These are phyloP conservation scores for Tripterygium wilfordii DNA, from an alignment of 177 flowering plant species.

Conservation along the genomic window DNA sequence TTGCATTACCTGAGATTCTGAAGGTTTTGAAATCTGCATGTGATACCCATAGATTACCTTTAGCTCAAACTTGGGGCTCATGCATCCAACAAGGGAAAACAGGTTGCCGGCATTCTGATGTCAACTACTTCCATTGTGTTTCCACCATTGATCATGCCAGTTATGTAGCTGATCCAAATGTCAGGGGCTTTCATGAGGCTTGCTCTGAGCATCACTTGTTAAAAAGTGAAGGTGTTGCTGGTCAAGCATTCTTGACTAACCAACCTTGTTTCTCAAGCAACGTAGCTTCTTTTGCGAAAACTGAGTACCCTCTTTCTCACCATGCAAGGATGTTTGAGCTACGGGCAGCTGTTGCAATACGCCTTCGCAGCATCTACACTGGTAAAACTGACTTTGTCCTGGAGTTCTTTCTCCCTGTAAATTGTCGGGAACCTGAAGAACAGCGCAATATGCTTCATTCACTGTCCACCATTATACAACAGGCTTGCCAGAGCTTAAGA, in stretches of 20 bases:
- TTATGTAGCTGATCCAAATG: slow-evolving; percentile 34
- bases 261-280: slow-evolving; percentile 69
- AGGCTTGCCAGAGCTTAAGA: slow-evolving; percentile 25
- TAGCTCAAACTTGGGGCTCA: slow-evolving; percentile 80
- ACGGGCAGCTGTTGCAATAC: slow-evolving; percentile 73
- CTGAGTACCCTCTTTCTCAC: slow-evolving; percentile 72
- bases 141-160: slow-evolving; percentile 70
- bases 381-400: slow-evolving; percentile 55
- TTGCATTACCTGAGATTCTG: slow-evolving; percentile 54
- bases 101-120: slow-evolving; percentile 64
- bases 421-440: slow-evolving; percentile 32
- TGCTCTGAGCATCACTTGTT: slow-evolving; percentile 80
- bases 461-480: slow-evolving; percentile 30
- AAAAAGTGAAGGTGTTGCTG: slow-evolving; percentile 73
- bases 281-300: slow-evolving; percentile 36
- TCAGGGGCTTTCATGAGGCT: slow-evolving; percentile 60
- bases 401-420: slow-evolving; percentile 42
- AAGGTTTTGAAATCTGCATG: slow-evolving; percentile 56
- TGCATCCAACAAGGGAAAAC: slow-evolving; percentile 60
- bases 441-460: slow-evolving; percentile 32
- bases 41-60: slow-evolving; percentile 56
- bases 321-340: slow-evolving; percentile 65
- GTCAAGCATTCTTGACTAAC: slow-evolving; percentile 62
- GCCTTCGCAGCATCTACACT: slow-evolving; percentile 46
- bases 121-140: slow-evolving; percentile 48